These are phyloP conservation scores for Gelatoporia subvermispora DNA, from an alignment of 768 basidiomycete species.

Conservation along the genomic window DNA sequence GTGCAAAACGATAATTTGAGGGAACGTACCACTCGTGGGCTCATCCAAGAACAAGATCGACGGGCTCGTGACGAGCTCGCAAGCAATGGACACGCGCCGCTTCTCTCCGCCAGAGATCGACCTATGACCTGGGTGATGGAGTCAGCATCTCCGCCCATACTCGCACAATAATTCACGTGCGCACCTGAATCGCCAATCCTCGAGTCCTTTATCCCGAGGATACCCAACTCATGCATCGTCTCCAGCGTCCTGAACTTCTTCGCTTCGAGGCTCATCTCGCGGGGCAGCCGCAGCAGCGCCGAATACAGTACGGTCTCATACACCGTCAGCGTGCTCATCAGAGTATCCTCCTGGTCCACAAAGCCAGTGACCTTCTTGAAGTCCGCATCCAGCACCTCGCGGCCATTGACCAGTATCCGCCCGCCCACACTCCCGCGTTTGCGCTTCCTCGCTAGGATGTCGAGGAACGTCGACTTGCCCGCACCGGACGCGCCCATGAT, in stretches of 20 bases:
- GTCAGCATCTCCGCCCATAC: background rate
- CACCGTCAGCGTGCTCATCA: conserved; percentile 96
- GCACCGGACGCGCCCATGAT: conserved; percentile 98
- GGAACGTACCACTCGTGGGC: conserved; percentile 82
- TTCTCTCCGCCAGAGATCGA: conserved; percentile 98
- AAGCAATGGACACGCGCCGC: conserved; percentile 93
- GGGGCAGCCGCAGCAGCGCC: conserved; percentile 81
- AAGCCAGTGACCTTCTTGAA: conserved; percentile 89
- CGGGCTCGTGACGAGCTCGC: conserved; percentile 95
- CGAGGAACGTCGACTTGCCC: conserved; percentile 93
- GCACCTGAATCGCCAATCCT: conserved; percentile 84
- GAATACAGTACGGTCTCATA: conserved; percentile 97
- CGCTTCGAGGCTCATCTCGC: conserved; percentile 94
- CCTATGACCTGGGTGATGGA: conserved; percentile 54
- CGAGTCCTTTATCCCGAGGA: conserved; percentile 83
- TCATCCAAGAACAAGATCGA: conserved; percentile 96
- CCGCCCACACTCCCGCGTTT: conserved; percentile 80
- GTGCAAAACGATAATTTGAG: background rate
- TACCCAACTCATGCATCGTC: conserved; percentile 94
- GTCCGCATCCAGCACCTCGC: conserved; percentile 63
- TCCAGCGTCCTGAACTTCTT: conserved; percentile 93
- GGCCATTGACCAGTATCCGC: conserved; percentile 79
- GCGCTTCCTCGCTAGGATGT: conserved; percentile 87
- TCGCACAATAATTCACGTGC: conserved; percentile 13
- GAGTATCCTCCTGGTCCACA: conserved; percentile 97